Conservation (phyloP, 371 early-diverging fungal species). For the Rhizomucor pusillus region DNA sequence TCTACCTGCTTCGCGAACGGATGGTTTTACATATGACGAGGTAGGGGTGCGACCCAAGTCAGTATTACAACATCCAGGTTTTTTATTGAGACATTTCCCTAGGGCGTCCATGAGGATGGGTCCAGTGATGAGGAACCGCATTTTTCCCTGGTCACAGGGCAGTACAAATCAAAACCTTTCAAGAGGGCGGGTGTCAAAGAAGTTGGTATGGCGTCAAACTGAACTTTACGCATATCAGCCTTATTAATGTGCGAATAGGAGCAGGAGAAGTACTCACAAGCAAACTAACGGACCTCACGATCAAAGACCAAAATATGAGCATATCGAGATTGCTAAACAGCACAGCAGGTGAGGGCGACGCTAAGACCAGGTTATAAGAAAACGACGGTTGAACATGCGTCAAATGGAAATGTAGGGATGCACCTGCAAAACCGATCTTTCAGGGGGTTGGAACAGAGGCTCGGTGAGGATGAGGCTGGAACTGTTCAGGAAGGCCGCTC, state of each 20-base stretch:
- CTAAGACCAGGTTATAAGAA: background rate
- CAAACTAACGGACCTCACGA: conserved; percentile 48
- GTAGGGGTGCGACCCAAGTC: conserved; percentile 10
- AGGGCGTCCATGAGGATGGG: conserved; percentile 41
- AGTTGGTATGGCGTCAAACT: background rate
- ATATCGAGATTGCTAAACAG: conserved; percentile 69
- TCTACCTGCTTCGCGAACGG: conserved; percentile 47
- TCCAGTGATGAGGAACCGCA: conserved; percentile 77
- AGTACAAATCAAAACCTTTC: conserved; percentile 54
- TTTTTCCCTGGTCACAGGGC: conserved; percentile 88
- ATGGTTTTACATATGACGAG: conserved; percentile 42
- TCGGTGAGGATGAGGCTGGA: conserved; percentile 64
- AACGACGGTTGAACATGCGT: background rate
- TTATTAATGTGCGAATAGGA: background rate
- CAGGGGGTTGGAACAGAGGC: conserved; percentile 74
- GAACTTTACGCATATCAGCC: conserved; percentile 2
- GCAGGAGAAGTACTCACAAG: conserved; percentile 28
- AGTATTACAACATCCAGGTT: background rate
- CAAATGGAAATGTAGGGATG: conserved; percentile 40
- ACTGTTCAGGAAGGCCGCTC: conserved; percentile 76
- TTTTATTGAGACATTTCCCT: background rate
- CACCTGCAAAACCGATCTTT: conserved; percentile 73
- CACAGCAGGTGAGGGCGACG: conserved; percentile 61
- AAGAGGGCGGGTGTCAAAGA: too few relatives aligned
- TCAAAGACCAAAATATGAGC: conserved; percentile 59